Base-by-base conservation (phyloP, 345 rosid species). In the Gossypium stocksii region DNA sequence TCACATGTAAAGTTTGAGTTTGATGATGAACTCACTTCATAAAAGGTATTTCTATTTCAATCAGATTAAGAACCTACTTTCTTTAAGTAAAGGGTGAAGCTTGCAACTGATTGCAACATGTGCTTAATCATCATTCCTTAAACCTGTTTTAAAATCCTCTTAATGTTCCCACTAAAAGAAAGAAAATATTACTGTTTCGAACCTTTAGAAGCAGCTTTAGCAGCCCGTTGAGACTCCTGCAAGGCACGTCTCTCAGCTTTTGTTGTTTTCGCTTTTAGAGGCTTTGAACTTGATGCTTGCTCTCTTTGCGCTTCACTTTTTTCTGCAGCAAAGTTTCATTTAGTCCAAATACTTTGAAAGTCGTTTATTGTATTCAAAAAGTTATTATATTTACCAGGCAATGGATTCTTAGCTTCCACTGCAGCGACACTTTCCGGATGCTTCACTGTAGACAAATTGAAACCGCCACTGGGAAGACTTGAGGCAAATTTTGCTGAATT, bases 201-300 rank as follows among this genome's bases (percentile, higher is more conserved):
- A 86, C 89, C 89, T 86, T 79, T 86, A 49, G 87, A 77, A 57
- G 80, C 82, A 12, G 81, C 89, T 79, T 90, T 90, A 49, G 87
- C 90, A 70, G 91, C 90, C 22, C 92, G 81, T 59, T 89, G 91
- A 68, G 91, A 83, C 67, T 91, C 91, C 77, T 89, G 93, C 77
- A 88, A 63, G 58, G 91, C 89, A 68, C 91, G 92, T 52, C 91
- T 82, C 77, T 89, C 97, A 68, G 93, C 89, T 81, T 89, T 91
- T 16, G 89, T 85, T 17, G 90, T 83, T 76, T 87, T 89, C 12
- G 84, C 87, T 82, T 89, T 91, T 74, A 74, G 56, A 6, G 88
- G 57, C 72, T 84, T 78, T 16, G 81, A 78, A 58, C 57, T 83
- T 16, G 83, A 20, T 58, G 83, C 80, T 27, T 34, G 75, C 48